Evolutionary conservation across 768 basidiomycete genomes (phyloP).

Genomic region (Boletellus sp.): DNA sequence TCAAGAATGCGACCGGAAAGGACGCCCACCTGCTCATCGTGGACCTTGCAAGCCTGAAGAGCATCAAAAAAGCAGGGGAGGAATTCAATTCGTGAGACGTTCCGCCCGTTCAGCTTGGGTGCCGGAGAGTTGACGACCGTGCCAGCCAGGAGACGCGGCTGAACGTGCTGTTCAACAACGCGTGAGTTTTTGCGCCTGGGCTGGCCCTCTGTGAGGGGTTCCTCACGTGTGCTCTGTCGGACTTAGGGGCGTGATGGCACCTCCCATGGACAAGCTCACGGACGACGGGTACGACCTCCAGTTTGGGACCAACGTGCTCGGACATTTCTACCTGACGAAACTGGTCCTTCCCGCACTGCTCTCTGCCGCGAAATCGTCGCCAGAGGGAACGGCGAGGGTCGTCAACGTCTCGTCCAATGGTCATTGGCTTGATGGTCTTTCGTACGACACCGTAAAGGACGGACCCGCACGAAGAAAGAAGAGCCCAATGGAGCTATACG

Average conservation of each 20-base stretch:
- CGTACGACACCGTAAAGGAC: constrained; percentile 28
- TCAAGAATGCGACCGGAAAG: constrained; percentile 23
- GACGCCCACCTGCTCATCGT: constrained; percentile 35
- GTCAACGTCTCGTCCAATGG: constrained; percentile 33
- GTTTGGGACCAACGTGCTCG: constrained; percentile 39
- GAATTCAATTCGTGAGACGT: constrained; percentile 34
- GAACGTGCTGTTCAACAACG: constrained; percentile 29
- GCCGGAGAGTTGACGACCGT: background rate
- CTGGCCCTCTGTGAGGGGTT: background rate
- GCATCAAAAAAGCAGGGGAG: constrained; percentile 37
- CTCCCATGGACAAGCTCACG: constrained; percentile 31
- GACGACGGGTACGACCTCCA: constrained; percentile 40
- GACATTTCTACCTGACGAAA: constrained; percentile 35
- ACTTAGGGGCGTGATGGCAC: constrained; percentile 31
- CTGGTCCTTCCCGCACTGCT: constrained; percentile 35
- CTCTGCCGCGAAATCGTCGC: constrained; percentile 27
- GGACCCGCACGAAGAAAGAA: constrained; percentile 16
- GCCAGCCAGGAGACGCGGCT: constrained; percentile 20
- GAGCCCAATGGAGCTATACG: constrained; percentile 9
- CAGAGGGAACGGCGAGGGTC: constrained; percentile 33
- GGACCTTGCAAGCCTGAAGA: constrained; percentile 39
- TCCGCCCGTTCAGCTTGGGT: too few species aligned
- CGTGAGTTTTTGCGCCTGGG: constrained; percentile 18
- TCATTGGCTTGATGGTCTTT: constrained; percentile 13
- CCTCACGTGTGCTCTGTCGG: background rate